phyloP scores from a whole-genome alignment of 345 rosid species.

The Boechera stricta region DNA sequence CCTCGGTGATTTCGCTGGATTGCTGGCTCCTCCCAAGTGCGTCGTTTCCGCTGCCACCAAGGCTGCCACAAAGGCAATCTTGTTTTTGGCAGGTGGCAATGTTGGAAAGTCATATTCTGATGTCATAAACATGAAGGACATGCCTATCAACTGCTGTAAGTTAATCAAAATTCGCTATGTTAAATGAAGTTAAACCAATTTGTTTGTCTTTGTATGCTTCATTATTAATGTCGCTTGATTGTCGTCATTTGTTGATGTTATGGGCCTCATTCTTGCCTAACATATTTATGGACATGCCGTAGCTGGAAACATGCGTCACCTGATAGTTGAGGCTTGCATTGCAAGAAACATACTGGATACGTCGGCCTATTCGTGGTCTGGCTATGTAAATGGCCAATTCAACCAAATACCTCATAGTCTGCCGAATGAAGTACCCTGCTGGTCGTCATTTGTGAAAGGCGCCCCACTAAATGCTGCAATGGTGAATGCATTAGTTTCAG shows the following conservation, averaged over 20 bases:
- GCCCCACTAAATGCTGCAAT: slow-evolving; percentile 68
- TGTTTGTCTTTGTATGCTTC: slow-evolving; percentile 14
- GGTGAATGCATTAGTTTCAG: slow-evolving; percentile 73
- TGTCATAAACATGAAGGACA: slow-evolving; percentile 75
- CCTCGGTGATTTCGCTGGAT: slow-evolving; percentile 81
- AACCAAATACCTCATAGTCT: slow-evolving; percentile 66
- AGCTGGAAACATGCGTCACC: slow-evolving; percentile 98
- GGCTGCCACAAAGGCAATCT: slow-evolving; percentile 84
- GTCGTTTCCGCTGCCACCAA: slow-evolving; percentile 88
- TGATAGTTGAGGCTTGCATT: slow-evolving; percentile 95
- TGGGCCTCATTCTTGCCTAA: slow-evolving; percentile 19
- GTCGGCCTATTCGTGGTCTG: slow-evolving; percentile 92
- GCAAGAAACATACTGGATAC: slow-evolving; percentile 88
- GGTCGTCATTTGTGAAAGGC: slow-evolving; percentile 91
- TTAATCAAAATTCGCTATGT: slow-evolving; percentile 21
- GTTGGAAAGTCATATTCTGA: slow-evolving; percentile 69
- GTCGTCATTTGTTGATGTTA: slow-evolving; percentile 18
- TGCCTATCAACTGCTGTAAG: slow-evolving; percentile 85
- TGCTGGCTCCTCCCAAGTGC: slow-evolving; percentile 83
- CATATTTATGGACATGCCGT: slow-evolving; percentile 42
- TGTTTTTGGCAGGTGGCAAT: slow-evolving; percentile 75
- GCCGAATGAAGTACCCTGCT: slow-evolving; percentile 73
- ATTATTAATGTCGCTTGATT: slow-evolving; percentile 1
- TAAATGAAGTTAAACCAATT: background rate
- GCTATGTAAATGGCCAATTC: slow-evolving; percentile 76